These are phyloP conservation scores for Polytrichum commune DNA, from an alignment of 225 moss, liverwort and hornwort species.

Conservation along the genomic window DNA sequence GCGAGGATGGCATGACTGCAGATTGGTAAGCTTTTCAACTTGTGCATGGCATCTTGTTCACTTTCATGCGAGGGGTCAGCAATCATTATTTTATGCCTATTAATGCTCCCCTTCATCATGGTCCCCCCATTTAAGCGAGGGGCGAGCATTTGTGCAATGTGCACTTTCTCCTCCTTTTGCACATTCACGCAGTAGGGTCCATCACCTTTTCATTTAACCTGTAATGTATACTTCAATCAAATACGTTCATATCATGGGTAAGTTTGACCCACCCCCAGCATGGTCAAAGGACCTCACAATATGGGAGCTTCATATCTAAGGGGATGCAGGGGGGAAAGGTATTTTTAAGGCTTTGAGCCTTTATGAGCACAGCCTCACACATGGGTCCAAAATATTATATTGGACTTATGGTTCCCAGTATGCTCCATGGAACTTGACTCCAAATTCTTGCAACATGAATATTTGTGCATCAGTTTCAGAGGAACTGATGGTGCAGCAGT, in stretches of 20 bases:
- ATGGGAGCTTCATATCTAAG: not conserved
- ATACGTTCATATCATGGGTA: too few relatives aligned
- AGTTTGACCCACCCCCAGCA: too few relatives aligned
- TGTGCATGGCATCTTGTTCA: not conserved
- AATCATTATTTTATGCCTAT: too few relatives aligned
- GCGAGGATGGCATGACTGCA: conserved; percentile 93
- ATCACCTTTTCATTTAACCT: too few relatives aligned
- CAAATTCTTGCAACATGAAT: not conserved
- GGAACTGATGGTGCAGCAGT: not conserved
- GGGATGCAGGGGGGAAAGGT: too few relatives aligned
- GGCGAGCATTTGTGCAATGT: not conserved
- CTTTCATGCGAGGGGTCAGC: too few relatives aligned
- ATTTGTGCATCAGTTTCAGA: not conserved
- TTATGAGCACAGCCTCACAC: not conserved
- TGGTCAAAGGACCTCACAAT: too few relatives aligned
- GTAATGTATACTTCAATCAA: too few relatives aligned
- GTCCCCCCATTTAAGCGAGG: too few relatives aligned
- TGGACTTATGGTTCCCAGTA: not conserved
- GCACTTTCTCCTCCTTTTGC: not conserved
- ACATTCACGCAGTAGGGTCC: not conserved
- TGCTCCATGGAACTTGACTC: too few relatives aligned
- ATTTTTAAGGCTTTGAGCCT: too few relatives aligned
- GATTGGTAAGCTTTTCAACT: conserved; percentile 51
- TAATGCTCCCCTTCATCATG: too few relatives aligned
- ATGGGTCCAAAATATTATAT: not conserved